phyloP scores from a whole-genome alignment of 1,284 basidiomycete genomes.

The Ustilago sp. region DNA sequence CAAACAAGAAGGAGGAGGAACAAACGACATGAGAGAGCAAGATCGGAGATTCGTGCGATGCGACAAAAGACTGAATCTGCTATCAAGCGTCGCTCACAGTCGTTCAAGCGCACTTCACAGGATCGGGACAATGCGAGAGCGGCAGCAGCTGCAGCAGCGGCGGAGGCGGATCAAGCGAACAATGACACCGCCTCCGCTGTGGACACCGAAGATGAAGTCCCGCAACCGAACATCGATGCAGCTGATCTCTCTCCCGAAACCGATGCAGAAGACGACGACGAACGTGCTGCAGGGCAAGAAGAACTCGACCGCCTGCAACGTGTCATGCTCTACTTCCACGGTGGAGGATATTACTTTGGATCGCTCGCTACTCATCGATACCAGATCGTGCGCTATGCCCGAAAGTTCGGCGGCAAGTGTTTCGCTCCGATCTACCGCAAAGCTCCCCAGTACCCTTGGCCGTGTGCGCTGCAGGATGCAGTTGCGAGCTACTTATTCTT shows the following conservation, averaged over 20 bases:
- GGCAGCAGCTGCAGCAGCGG: not conserved
- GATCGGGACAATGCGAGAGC: not conserved
- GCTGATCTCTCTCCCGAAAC: slow-evolving; percentile 24
- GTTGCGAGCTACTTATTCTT: slow-evolving; percentile 84
- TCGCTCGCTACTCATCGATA: slow-evolving; percentile 73
- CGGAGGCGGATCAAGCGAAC: not conserved
- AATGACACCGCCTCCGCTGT: not conserved
- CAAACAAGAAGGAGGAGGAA: slow-evolving; percentile 20
- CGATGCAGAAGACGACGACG: slow-evolving; percentile 8
- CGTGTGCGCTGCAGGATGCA: slow-evolving; percentile 89
- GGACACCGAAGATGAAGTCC: slow-evolving; percentile 9
- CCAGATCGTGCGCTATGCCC: slow-evolving; percentile 70
- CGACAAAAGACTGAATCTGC: slow-evolving; percentile 29
- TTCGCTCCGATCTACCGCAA: slow-evolving; percentile 70
- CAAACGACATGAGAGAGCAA: slow-evolving; percentile 39
- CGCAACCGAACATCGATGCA: slow-evolving; percentile 50
- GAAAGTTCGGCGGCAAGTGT: slow-evolving; percentile 71
- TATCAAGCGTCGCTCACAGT: slow-evolving; percentile 31
- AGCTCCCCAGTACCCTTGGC: slow-evolving; percentile 78
- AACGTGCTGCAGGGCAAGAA: slow-evolving; percentile 36
- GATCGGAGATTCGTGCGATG: slow-evolving; percentile 39
- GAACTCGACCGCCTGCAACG: slow-evolving; percentile 63
- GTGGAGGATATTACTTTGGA: slow-evolving; percentile 72
- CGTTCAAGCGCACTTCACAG: slow-evolving; percentile 20
- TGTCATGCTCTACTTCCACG: slow-evolving; percentile 67